Base-by-base conservation (phyloP, 2,329 filamentous ascomycete genomes). In the Zymoseptoria crescenta region DNA sequence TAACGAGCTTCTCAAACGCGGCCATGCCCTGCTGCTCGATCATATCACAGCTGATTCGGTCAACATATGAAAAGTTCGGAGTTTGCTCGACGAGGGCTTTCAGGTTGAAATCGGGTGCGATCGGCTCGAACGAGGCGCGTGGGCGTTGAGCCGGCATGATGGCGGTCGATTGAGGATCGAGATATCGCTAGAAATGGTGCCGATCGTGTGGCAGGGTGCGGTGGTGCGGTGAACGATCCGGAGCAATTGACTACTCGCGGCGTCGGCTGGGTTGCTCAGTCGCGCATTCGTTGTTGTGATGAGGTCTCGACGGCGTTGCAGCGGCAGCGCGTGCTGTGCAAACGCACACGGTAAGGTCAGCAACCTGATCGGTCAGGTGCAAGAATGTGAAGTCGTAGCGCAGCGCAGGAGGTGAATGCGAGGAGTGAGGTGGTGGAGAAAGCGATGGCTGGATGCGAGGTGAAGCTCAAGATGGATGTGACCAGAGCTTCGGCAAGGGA, bases 51-150 rank as follows among this genome's bases (percentile, higher is more conserved):
- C 87, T 87, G 41, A 97, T 88, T 54, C 91, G 85, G 55, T 88
- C 83, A 7, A 88, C 92, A 83, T 88, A 94, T 74, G 91, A 85
- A 69, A 99, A 96, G 70, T 96, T 96, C 2, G 86, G 81, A 0
- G 87, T 89, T 8, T 82, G 81, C 59, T 94, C 87, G 16, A 97
- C 89, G 1, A 97, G 79, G 0, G 77, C 76, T 48, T 84, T 77
- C 16, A 97, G 79, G 70, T 97, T 87, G 59, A 97, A 84, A 69
- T 93, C 85, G 0, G 92, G 92, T 0, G 91, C 84, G 52, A 97
- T 89, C 1, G 93, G 92, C 73, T 96, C 91, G 74, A 97, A 97
- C 55, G 91, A 90, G 16, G 91, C 91, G 70, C 91, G 87, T 0
- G 90, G 90, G 68, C 92, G 86, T 59, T 87, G 79, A 13, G 87